Conservation (phyloP, 768 basidiomycete genomes). For the Boletus pseudopeckii region DNA sequence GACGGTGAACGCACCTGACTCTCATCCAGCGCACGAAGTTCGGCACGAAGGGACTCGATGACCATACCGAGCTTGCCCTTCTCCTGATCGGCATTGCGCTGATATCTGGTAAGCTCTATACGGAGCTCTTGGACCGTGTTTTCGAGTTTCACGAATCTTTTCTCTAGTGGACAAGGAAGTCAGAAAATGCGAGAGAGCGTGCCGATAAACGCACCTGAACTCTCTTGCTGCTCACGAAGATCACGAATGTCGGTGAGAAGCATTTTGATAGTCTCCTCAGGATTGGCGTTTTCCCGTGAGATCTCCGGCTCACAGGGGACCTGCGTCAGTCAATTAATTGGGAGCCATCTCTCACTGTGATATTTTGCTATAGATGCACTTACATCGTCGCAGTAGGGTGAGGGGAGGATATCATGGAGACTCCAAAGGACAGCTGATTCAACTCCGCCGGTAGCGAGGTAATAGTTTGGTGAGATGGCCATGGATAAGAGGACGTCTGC, state of each 20-base stretch:
- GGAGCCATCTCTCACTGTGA: too few species aligned
- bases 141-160: not conserved
- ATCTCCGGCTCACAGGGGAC: not conserved
- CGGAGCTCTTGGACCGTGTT: conserved; percentile 2
- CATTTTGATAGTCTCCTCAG: not conserved
- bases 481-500: not conserved
- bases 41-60: conserved; percentile 1
- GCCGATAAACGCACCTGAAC: conserved; percentile 1
- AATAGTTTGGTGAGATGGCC: conserved; percentile 6
- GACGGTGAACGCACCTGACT: not conserved
- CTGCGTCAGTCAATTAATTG: not conserved
- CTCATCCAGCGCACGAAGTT: not conserved
- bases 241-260: not conserved
- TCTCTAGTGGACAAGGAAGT: not conserved
- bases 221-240: conserved; percentile 3
- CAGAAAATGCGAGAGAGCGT: not conserved
- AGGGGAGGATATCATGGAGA: conserved; percentile 5
- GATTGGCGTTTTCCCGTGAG: not conserved
- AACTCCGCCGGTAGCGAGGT: not conserved
- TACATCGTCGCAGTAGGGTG: not conserved
- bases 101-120: not conserved
- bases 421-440: not conserved
- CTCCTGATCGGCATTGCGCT: not conserved
- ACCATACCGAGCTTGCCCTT: not conserved
- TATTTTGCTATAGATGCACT: not conserved